Conservation (phyloP, 2,329 filamentous ascomycete species). For the Talaromyces sp. region DNA sequence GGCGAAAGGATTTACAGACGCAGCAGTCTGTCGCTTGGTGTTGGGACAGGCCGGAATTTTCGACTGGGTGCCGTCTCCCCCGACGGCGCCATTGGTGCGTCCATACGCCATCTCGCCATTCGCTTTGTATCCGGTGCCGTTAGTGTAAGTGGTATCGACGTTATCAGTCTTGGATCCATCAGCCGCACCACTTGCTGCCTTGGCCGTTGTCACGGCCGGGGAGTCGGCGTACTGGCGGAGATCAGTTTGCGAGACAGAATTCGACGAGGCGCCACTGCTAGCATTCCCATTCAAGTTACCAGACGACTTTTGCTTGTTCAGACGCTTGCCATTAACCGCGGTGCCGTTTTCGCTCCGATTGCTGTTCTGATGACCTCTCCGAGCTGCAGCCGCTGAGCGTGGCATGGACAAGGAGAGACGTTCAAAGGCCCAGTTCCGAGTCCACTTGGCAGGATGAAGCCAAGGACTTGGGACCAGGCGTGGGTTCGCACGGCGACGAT, state of each 20-base stretch:
- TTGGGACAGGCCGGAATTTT: constrained; percentile 22
- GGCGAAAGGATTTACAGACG: constrained; percentile 65
- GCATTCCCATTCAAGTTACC: constrained; percentile 49
- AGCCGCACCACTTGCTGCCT: constrained; percentile 21
- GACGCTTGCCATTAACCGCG: constrained; percentile 69
- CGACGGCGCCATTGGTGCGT: constrained; percentile 25
- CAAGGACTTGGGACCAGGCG: constrained; percentile 42
- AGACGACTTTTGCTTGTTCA: constrained; percentile 54
- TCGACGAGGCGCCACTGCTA: constrained; percentile 37
- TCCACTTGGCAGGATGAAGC: constrained; percentile 45
- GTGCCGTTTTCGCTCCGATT: constrained; percentile 82
- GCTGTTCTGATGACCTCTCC: constrained; percentile 58
- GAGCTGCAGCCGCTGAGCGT: constrained; percentile 43
- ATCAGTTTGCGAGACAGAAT: constrained; percentile 35
- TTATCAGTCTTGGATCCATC: constrained; percentile 29
- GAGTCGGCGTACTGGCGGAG: constrained; percentile 35
- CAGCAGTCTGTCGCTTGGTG: constrained; percentile 30
- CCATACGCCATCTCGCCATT: constrained; percentile 30
- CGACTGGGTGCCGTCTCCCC: constrained; percentile 27
- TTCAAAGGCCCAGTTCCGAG: constrained; percentile 35
- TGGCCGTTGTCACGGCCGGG: constrained; percentile 19
- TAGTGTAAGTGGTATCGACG: constrained; percentile 29
- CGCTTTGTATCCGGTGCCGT: constrained; percentile 31
- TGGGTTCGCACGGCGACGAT: not conserved
- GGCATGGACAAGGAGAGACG: constrained; percentile 44